phyloP scores from a whole-genome alignment of 2,329 filamentous ascomycete species.

The Venturia effusa region DNA sequence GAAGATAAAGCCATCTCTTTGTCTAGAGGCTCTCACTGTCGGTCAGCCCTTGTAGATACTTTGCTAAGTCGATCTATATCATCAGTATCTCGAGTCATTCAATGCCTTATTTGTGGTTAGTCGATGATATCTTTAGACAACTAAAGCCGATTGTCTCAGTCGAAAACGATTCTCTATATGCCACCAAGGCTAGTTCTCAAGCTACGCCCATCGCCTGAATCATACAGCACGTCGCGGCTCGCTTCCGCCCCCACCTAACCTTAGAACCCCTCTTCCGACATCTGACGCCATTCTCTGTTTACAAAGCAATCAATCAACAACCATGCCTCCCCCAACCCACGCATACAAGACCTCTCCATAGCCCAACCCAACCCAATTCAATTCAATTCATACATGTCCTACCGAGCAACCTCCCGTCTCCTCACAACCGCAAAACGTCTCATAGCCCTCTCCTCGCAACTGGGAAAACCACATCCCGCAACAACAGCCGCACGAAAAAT shows the following conservation, averaged over 20 bases:
- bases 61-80: too few species aligned
- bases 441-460: background rate
- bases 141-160: too few species aligned
- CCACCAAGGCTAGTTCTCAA: too few species aligned
- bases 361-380: background rate
- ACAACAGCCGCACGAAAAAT: slow-evolving; percentile 20
- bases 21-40: too few species aligned
- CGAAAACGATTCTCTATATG: too few species aligned
- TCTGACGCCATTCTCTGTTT: background rate
- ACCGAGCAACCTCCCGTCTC: background rate
- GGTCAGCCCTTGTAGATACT: too few species aligned
- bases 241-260: too few species aligned
- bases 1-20: too few species aligned
- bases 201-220: too few species aligned
- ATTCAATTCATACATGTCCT: background rate
- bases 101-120: too few species aligned
- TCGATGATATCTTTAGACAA: too few species aligned
- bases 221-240: background rate
- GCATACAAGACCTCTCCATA: background rate
- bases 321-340: background rate
- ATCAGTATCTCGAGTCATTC: too few species aligned
- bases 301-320: background rate
- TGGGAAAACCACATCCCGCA: background rate
- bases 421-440: background rate
- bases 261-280: background rate